Percentiles rank a stretch among this genome's conserved stretches.
Conservation (phyloP, 1,284 basidiomycete genomes). For the Ceratobasidium sp. region DNA sequence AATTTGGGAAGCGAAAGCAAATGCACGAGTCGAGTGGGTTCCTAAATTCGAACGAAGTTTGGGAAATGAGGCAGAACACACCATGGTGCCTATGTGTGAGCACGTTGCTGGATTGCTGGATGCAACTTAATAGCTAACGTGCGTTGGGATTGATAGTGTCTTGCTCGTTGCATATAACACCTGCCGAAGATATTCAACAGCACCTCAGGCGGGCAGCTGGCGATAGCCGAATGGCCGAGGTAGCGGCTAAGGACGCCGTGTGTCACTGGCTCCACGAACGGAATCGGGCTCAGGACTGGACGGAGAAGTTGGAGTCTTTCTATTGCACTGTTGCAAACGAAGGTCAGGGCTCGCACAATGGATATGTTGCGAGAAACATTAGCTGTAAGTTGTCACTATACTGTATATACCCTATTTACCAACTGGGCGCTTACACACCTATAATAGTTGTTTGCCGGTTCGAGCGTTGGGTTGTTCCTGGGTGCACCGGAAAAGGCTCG, state of each 20-base stretch:
- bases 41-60: background rate
- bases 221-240: background rate
- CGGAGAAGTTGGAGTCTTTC: background rate
- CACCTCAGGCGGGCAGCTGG: slow-evolving; percentile 4
- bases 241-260: background rate
- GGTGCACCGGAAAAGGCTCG: slow-evolving; percentile 2
- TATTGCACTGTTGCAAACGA: background rate
- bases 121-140: background rate
- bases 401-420: background rate
- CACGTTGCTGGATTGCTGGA: background rate
- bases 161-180: background rate
- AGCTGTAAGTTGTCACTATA: background rate
- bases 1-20: background rate
- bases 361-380: background rate
- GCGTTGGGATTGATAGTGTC: background rate
- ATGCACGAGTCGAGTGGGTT: background rate
- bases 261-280: background rate
- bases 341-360: background rate
- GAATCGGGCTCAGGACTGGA: background rate
- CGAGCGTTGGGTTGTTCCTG: background rate
- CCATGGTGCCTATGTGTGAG: slow-evolving; percentile 14
- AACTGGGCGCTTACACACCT: background rate
- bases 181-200: background rate
- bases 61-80: background rate
- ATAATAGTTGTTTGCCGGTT: slow-evolving; percentile 3